These are phyloP conservation scores for Fusarium cicatricum DNA, from an alignment of 2,329 filamentous ascomycete species.

Conservation along the genomic window DNA sequence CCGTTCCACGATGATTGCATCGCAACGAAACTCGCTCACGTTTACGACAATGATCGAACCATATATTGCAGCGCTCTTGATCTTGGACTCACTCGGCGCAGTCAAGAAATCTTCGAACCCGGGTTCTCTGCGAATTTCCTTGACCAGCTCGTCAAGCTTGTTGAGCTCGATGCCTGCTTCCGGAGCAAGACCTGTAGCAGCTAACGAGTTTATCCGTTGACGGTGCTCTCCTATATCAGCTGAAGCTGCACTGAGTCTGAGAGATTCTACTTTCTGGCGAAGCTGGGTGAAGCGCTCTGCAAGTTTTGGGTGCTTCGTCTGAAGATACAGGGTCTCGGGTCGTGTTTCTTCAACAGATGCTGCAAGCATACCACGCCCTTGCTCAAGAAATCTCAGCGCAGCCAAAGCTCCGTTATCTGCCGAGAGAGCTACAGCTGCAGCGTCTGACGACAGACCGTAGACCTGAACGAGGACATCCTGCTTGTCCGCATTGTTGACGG, in stretches of 20 bases:
- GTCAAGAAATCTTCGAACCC: constrained; percentile 42
- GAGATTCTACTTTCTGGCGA: background rate
- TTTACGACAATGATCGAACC: constrained; percentile 46
- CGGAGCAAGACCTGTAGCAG: too few relatives aligned
- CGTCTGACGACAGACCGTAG: background rate
- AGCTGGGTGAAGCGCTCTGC: background rate
- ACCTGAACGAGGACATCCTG: background rate
- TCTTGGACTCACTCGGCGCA: constrained; percentile 20
- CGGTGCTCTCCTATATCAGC: background rate
- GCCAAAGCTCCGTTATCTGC: background rate
- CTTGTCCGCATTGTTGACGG: constrained; percentile 1
- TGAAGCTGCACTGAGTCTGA: background rate
- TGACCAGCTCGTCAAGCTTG: background rate
- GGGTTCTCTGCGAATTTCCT: background rate
- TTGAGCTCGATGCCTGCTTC: background rate
- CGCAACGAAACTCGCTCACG: constrained; percentile 40
- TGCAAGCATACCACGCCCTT: constrained; percentile 6
- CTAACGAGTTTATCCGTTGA: background rate
- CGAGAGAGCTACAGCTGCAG: constrained; percentile 2
- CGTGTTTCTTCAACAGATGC: constrained; percentile 5
- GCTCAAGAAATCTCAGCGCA: constrained; percentile 8
- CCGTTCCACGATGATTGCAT: constrained; percentile 43
- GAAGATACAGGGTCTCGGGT: background rate
- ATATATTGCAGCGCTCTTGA: constrained; percentile 32
- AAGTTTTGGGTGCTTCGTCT: background rate